Evolutionary conservation across 2,329 filamentous ascomycete species (phyloP), one percentile per base, ranked within the genome.

Genomic region (Pezicula radicicola): DNA sequence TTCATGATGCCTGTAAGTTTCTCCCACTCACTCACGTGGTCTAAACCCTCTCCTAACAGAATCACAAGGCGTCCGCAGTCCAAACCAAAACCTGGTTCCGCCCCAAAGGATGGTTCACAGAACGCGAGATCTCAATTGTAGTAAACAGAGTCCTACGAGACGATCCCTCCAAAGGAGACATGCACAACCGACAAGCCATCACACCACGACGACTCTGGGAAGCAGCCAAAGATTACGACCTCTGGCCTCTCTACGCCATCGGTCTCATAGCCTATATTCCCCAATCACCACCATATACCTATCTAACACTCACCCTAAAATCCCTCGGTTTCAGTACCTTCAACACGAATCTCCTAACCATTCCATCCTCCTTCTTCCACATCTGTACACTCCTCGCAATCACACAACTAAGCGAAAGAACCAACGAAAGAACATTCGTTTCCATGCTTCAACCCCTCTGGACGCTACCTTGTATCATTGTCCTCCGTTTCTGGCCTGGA

Each of bases 121-220:
- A 85, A 49, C 75, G 70, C 16, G 84, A 88, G 64, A 81, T 84
- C 61, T 82, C 82, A 58, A 86, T 87, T 53, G 80, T 88, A 68
- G 83, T 86, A 5, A 87, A 86, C 60, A 77, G 78, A 21, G 73
- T 85, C 21, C 57, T 70, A 21, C 74, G 80, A 3, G 80, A 84
- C 49, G 80, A 81, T 49, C 63, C 63, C 19, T 60, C 70, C 64
- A 47, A 78, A 74, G 75, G 72, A 28, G 74, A 75, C 48, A 83
- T 85, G 79, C 79, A 84, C 64, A 84, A 84, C 59, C 75, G 81
- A 5, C 70, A 84, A 62, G 75, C 76, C 0, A 75, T 85, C 33
- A 79, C 77, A 0, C 72, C 69, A 12, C 70, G 62, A 44, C 66
- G 72, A 13, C 72, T 84, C 4, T 81, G 76, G 75, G 70, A 75